Conservation (phyloP, 345 rosid genomes). For the Hibiscus trionum region DNA sequence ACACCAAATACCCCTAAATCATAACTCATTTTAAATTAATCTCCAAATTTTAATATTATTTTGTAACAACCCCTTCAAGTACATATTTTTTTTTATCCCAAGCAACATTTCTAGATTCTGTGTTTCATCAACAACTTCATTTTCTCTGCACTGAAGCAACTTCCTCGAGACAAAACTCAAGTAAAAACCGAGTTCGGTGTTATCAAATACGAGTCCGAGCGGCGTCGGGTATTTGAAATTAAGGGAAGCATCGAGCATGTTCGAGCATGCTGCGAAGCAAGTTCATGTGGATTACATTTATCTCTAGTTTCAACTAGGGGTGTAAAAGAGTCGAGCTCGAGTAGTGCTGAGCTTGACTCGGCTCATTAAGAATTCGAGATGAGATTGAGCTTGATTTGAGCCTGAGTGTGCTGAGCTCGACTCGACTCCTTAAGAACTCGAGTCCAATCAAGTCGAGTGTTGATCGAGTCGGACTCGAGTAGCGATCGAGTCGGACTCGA, state of each 20-base stretch:
- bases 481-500: too few relatives aligned
- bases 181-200: slow-evolving; percentile 40
- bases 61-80: slow-evolving; percentile 25
- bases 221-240: slow-evolving; percentile 7
- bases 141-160: slow-evolving; percentile 27
- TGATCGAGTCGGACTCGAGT: too few relatives aligned
- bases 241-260: slow-evolving; percentile 35
- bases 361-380: too few relatives aligned
- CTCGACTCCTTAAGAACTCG: too few relatives aligned
- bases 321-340: too few relatives aligned
- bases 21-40: too few relatives aligned
- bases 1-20: too few relatives aligned
- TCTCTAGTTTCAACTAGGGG: slow-evolving; percentile 26
- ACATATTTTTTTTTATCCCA: background rate
- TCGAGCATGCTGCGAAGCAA: slow-evolving; percentile 41
- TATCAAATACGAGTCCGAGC: background rate
- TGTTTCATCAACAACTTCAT: background rate
- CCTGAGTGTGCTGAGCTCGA: too few relatives aligned
- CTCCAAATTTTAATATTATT: too few relatives aligned
- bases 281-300: slow-evolving; percentile 38
- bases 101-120: background rate
- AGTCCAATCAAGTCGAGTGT: too few relatives aligned
- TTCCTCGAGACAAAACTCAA: slow-evolving; percentile 39
- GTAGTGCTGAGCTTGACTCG: too few relatives aligned
- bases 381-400: too few relatives aligned